Evolutionary conservation across 2,329 filamentous ascomycete species (phyloP), one percentile per base, ranked within the genome.

Genomic region (Kalmusia sp.): DNA sequence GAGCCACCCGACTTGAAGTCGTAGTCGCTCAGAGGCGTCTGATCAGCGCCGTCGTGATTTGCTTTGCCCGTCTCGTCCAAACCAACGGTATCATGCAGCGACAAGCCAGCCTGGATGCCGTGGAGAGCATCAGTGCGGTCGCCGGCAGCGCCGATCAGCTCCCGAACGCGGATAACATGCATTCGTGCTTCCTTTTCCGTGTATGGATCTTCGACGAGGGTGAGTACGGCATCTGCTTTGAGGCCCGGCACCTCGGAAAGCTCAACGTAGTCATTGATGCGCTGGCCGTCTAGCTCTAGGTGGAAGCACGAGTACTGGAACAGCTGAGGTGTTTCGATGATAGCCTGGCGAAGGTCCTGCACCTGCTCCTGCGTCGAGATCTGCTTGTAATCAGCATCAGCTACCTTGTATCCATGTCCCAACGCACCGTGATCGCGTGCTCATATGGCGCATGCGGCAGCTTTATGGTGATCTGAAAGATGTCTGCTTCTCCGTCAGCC

Each of bases 251-350:
- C 90, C 72, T 99, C 93, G 49, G 91, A 92, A 57, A 99, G 84
- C 73, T 96, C 89, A 54, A 96, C 85, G 68, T 95, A 98, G 77
- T 99, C 95, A 76, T 98, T 98, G 82, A 99, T 89, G 61, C 90
- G 89, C 76, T 90, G 82, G 63, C 92, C 91, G 54, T 91, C 88
- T 79, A 93, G 88, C 79, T 98, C 93, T 67, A 99, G 87, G 78
- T 99, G 95, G 81, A 99, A 99, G 82, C 95, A 99, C 48, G 95
- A 96, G 80, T 97, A 97, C 77, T 96, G 92, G 79, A 97, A 95
- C 46, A 93, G 96, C 55, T 89, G 84, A 4, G 95, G 95, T 44
- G 92, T 84, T 77, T 99, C 95, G 78, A 97, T 92, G 73, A 99
- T 90, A 58, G 93, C 93, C 78, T 98, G 95, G 63, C 95, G 91